Percentiles rank a stretch among this genome's conserved stretches.
Evolutionary conservation across 306 rosid genomes (phyloP).

Genomic region (Mucuna pruriens): DNA sequence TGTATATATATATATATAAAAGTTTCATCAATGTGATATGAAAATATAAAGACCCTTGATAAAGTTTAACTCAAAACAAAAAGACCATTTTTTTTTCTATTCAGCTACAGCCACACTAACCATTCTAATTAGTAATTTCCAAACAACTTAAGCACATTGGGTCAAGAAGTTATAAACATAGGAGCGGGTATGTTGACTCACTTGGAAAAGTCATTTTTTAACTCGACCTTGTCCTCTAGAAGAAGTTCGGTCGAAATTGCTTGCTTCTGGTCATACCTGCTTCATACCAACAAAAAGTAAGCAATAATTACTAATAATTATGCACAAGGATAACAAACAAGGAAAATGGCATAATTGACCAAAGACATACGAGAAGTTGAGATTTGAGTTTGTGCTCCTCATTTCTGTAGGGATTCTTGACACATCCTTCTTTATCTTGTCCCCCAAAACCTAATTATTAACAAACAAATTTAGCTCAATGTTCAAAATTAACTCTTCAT

Average conservation of each 20-base stretch:
- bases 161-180: not conserved
- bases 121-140: not conserved
- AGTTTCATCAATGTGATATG: too few species aligned
- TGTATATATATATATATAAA: too few species aligned
- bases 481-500: not conserved
- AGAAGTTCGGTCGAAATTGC: slow-evolving; percentile 32
- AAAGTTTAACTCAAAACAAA: too few species aligned
- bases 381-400: slow-evolving; percentile 60
- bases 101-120: not conserved
- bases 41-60: too few species aligned
- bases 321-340: not conserved
- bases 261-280: slow-evolving; percentile 37
- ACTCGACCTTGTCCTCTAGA: slow-evolving; percentile 20
- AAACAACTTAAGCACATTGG: not conserved
- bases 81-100: too few species aligned
- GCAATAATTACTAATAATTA: not conserved
- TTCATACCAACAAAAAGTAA: not conserved
- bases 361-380: slow-evolving; percentile 60
- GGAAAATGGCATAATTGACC: not conserved
- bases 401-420: slow-evolving; percentile 73
- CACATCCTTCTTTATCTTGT: slow-evolving; percentile 63
- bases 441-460: slow-evolving; percentile 60
- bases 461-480: not conserved
- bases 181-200: slow-evolving; percentile 8
- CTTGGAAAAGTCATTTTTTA: slow-evolving; percentile 37